Conservation (phyloP, 257 asterid genomes). For the Voacanga thouarsii region DNA sequence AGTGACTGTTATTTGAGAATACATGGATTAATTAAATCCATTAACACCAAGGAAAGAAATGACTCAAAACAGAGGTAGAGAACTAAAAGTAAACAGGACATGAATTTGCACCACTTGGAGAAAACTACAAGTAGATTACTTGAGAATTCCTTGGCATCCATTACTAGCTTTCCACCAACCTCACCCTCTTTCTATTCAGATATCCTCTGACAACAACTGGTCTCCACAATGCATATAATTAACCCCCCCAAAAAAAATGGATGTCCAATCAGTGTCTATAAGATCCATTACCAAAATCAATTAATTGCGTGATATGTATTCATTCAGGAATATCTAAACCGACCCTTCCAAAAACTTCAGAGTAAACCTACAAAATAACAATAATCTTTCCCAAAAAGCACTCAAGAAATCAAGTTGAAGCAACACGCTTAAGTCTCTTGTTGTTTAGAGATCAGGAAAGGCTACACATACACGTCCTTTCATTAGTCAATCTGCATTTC, state of each 20-base stretch:
- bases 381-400: not conserved
- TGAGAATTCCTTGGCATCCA: not conserved
- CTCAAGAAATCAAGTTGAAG: not conserved
- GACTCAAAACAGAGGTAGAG: not conserved
- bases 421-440: not conserved
- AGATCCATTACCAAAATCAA: not conserved
- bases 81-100: not conserved
- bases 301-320: not conserved
- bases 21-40: not conserved
- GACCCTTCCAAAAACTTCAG: too few species aligned
- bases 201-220: not conserved
- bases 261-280: not conserved
- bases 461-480: not conserved
- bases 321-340: not conserved
- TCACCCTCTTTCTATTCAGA: not conserved
- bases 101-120: not conserved
- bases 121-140: not conserved
- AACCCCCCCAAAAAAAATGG: not conserved
- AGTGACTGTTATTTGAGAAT: not conserved
- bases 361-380: not conserved
- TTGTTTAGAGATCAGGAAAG: not conserved
- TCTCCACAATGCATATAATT: not conserved
- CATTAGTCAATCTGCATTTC: not conserved
- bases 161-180: not conserved
- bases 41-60: not conserved